Base-by-base conservation (phyloP, 257 asterid genomes). In the Solanum raphanifolium region DNA sequence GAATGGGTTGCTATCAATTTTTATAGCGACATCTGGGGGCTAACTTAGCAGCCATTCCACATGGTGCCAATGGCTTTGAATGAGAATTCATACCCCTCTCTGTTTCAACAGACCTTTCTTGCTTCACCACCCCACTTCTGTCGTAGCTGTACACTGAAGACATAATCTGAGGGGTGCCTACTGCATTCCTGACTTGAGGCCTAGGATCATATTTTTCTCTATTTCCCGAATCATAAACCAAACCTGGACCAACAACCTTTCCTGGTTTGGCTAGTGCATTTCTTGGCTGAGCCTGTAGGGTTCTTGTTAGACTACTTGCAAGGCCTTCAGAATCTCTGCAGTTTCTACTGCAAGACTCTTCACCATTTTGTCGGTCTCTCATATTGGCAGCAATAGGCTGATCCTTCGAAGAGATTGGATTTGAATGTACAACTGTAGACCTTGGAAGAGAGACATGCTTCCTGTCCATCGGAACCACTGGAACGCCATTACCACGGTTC, bases 371-470 rank as follows among this genome's bases (percentile, higher is more conserved):
- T 83, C 91, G 85, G 75, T 94, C 95, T 86, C 89, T 93, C 20
- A 82, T 21, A 76, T 88, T 92, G 87, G 91, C 89, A 83, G 34
- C 58, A 20, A 86, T 32, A 27, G 90, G 74, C 84, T 91, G 95
- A 85, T 92, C 95, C 86, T 94, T 96, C 4, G 91, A 90, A 74
- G 88, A 92, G 83, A 89, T 85, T 38, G 92, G 58, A 89, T 86
- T 92, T 25, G 98, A 94, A 94, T 94, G 98, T 69, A 96, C 93
- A 91, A 94, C 84, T 35, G 98, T 94, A 21, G 96, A 93, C 36
- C 36, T 34, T 34, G 36, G 98, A 92, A 95, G 98, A 43, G 98
- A 95, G 72, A 90, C 93, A 86, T 95, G 98, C 89, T 95, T 94
- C 90, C 97, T 90, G 85, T 93, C 97, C 31, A 92, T 92, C 2